A percentile compares a stretch with the other conserved stretches of the same genome.
Evolutionary conservation across 345 rosid genomes (phyloP).

Genomic region (Eucalyptus sideroxylon): DNA sequence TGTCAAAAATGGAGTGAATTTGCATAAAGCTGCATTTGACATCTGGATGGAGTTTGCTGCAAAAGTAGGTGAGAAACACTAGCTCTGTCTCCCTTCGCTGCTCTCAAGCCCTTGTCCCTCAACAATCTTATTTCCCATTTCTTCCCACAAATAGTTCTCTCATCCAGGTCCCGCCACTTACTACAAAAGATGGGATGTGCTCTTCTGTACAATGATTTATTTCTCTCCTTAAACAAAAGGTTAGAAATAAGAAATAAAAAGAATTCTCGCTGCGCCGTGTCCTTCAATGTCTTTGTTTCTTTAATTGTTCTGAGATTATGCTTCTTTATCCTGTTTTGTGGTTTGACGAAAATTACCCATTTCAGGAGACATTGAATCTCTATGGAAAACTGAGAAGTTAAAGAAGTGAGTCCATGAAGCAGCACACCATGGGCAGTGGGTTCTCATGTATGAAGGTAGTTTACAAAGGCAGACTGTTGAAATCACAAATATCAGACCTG

Average conservation of each 20-base stretch:
- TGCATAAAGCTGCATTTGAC: too few relatives aligned
- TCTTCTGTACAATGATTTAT: not conserved
- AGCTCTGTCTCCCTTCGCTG: too few relatives aligned
- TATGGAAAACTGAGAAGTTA: constrained; percentile 65
- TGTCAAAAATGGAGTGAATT: too few relatives aligned
- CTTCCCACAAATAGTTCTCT: too few relatives aligned
- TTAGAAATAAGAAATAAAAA: not conserved
- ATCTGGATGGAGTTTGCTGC: too few relatives aligned
- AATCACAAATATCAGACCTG: not conserved
- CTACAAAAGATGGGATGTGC: too few relatives aligned
- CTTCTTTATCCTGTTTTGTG: not conserved
- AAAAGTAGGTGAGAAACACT: too few relatives aligned
- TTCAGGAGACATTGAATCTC: constrained; percentile 49
- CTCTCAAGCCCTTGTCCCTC: too few relatives aligned
- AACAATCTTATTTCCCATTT: too few relatives aligned
- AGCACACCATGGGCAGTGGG: constrained; percentile 39
- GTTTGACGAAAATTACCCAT: not conserved
- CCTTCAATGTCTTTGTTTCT: not conserved
- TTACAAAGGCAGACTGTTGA: not conserved
- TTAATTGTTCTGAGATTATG: not conserved
- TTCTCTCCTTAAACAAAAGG: not conserved
- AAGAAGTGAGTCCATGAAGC: constrained; percentile 54
- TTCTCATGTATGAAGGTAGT: constrained; percentile 73
- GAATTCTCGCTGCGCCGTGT: accelerated
- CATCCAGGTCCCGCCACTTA: too few relatives aligned